These are phyloP conservation scores for Neonectria coccinea DNA, from an alignment of 2,329 filamentous ascomycete species.

Conservation along the genomic window DNA sequence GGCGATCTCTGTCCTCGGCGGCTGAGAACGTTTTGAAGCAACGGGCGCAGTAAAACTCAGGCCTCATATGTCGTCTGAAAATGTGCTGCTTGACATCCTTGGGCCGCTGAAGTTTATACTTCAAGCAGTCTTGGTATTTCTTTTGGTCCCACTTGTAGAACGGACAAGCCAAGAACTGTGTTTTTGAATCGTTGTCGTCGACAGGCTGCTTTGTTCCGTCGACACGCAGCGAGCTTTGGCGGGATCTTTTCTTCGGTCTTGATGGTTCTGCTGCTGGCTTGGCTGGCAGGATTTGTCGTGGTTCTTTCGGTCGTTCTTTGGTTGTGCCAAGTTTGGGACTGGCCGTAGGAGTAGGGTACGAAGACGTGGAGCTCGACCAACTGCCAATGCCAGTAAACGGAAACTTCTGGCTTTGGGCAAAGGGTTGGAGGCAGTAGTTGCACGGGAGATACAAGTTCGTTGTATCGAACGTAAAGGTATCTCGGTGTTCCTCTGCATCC, in stretches of 20 bases:
- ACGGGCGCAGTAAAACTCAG: not conserved
- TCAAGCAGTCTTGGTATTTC: not conserved
- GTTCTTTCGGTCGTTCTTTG: not conserved
- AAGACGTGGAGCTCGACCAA: too few relatives aligned
- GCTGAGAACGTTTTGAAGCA: not conserved
- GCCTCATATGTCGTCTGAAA: not conserved
- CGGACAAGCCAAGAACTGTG: not conserved
- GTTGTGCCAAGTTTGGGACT: not conserved
- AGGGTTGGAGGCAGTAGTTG: not conserved
- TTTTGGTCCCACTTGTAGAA: not conserved
- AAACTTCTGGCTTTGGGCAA: not conserved
- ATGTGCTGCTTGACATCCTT: constrained; percentile 1
- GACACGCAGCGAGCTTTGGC: not conserved
- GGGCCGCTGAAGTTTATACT: not conserved
- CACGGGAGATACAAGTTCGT: too few relatives aligned
- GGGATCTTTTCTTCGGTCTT: not conserved
- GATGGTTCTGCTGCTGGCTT: not conserved
- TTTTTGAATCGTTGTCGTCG: not conserved
- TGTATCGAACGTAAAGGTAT: too few relatives aligned
- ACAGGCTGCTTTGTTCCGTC: not conserved
- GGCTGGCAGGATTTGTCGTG: too few relatives aligned
- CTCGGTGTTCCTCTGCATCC: not conserved
- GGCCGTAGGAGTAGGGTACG: not conserved
- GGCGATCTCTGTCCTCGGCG: not conserved
- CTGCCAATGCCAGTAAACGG: not conserved